These are phyloP conservation scores for Fusarium nelsonii DNA, from an alignment of 2,329 filamentous ascomycete species.

Conservation along the genomic window DNA sequence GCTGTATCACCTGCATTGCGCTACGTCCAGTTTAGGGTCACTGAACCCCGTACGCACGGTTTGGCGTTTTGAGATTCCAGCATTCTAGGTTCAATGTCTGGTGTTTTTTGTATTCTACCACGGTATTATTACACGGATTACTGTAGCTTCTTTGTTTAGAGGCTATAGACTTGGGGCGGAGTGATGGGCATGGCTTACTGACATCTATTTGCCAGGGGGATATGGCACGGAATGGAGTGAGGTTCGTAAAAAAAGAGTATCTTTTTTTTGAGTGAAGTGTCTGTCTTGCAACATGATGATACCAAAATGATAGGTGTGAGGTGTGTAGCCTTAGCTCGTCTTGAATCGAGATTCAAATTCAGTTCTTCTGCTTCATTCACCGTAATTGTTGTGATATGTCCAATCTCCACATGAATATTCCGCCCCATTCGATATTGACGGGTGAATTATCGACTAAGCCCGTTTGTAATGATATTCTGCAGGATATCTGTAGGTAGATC, in stretches of 20 bases:
- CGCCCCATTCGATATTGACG: background rate
- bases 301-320: constrained; percentile 10
- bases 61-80: constrained; percentile 41
- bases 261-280: constrained; percentile 32
- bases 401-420: background rate
- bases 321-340: constrained; percentile 1
- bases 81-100: constrained; percentile 37
- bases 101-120: constrained; percentile 39
- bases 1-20: constrained; percentile 37
- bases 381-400: background rate
- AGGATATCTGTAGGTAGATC: constrained; percentile 10
- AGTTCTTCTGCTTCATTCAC: background rate
- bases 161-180: constrained; percentile 36
- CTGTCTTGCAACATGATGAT: constrained; percentile 11
- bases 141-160: constrained; percentile 22
- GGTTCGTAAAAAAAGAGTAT: constrained; percentile 44
- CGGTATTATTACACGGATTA: constrained; percentile 35
- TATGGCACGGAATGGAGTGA: constrained; percentile 34
- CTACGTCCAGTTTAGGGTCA: constrained; percentile 10
- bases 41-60: constrained; percentile 28
- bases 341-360: constrained; percentile 11
- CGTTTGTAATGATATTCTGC: constrained; percentile 20
- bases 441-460: constrained; percentile 5
- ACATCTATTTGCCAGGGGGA: constrained; percentile 20
- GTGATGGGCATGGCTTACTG: constrained; percentile 24